Percentiles rank a stretch among this genome's conserved stretches.
phyloP scores from a whole-genome alignment of 768 basidiomycete species.

The Mycena indigotica region DNA sequence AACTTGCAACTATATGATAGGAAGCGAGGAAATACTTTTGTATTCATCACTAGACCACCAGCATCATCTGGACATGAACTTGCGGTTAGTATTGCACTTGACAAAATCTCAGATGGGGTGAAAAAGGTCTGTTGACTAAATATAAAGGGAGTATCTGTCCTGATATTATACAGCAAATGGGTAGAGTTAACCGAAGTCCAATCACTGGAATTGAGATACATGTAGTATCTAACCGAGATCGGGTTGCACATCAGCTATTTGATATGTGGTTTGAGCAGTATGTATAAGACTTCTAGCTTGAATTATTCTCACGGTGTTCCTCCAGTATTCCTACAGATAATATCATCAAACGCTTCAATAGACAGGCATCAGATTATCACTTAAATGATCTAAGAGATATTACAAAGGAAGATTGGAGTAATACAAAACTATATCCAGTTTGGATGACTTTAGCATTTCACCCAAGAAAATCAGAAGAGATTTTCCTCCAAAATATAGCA shows the following conservation, averaged over 20 bases:
- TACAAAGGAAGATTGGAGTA: conserved; percentile 37
- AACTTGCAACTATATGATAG: conserved; percentile 62
- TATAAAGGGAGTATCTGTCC: not conserved
- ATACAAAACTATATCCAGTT: conserved; percentile 22
- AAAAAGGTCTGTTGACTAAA: conserved; percentile 42
- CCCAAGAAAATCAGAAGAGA: conserved; percentile 29
- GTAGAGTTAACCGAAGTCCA: conserved; percentile 54
- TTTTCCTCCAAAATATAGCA: conserved; percentile 30
- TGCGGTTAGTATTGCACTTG: conserved; percentile 60
- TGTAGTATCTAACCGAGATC: conserved; percentile 69
- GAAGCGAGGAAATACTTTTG: conserved; percentile 53
- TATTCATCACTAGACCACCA: conserved; percentile 56
- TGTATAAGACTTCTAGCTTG: conserved; percentile 26
- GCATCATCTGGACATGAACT: conserved; percentile 48
- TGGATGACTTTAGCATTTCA: conserved; percentile 32
- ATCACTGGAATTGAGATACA: conserved; percentile 62
- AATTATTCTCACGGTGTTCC: not conserved
- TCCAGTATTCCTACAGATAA: conserved; percentile 52
- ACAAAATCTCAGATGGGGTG: conserved; percentile 59
- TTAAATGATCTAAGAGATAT: conserved; percentile 43
- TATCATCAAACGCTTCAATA: conserved; percentile 48
- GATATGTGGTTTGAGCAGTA: conserved; percentile 71
- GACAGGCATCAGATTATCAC: conserved; percentile 43
- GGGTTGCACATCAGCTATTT: conserved; percentile 65
- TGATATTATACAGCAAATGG: conserved; percentile 52